These are phyloP conservation scores for Uronychia setigera DNA, from an alignment of 73 alveolate species.

Conservation along the genomic window DNA sequence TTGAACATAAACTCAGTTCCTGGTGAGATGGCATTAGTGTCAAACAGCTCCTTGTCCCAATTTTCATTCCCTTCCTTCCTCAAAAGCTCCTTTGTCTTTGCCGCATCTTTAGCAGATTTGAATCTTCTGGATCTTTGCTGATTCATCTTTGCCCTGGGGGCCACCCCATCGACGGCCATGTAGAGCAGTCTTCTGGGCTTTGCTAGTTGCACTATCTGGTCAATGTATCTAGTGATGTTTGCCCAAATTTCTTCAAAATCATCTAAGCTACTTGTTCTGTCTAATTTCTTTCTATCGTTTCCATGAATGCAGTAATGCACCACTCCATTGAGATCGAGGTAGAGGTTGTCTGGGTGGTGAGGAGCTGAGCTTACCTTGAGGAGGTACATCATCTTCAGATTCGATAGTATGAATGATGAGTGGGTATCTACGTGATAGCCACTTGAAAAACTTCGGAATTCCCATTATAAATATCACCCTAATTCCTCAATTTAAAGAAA, in stretches of 20 bases:
- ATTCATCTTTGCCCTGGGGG: conserved; percentile 98
- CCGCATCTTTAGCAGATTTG: conserved; percentile 78
- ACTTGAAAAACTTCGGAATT: conserved; percentile 96
- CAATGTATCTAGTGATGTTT: conserved; percentile 86
- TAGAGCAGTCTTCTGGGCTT: conserved; percentile 91
- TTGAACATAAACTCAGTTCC: conserved; percentile 98
- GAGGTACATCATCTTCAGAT: conserved; percentile 77
- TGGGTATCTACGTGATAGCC: conserved; percentile 95
- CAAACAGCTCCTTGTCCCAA: conserved; percentile 60
- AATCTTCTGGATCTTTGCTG: conserved; percentile 95
- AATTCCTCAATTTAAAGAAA: too few species aligned
- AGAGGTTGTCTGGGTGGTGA: conserved; percentile 85
- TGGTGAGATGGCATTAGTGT: conserved; percentile 94
- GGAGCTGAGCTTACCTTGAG: conserved; percentile 63
- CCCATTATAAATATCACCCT: conserved; percentile 85
- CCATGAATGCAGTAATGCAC: conserved; percentile 94
- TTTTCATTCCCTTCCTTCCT: conserved; percentile 63
- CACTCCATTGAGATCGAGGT: conserved; percentile 97
- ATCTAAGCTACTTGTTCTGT: conserved; percentile 71
- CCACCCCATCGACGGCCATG: conserved; percentile 97
- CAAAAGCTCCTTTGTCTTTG: conserved; percentile 60
- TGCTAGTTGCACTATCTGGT: conserved; percentile 80
- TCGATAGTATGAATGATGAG: conserved; percentile 76
- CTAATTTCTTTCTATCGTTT: conserved; percentile 67
- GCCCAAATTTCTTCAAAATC: conserved; percentile 87